These are phyloP conservation scores for Cytospora chrysosperma DNA, from an alignment of 2,329 filamentous ascomycete genomes.

Conservation along the genomic window DNA sequence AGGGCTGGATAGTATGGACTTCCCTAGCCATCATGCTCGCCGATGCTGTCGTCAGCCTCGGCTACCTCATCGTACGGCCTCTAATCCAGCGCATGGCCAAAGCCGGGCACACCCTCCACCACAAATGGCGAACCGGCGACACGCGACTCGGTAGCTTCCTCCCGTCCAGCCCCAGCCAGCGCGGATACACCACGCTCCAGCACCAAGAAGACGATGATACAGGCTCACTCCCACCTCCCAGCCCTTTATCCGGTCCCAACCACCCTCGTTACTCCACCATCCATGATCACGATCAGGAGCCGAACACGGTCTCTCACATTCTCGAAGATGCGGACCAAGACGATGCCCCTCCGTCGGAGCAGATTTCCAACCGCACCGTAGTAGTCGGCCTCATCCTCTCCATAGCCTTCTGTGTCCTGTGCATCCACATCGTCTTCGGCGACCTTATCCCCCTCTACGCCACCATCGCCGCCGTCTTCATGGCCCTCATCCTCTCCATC, in stretches of 20 bases:
- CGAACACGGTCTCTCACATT: slow-evolving; percentile 20
- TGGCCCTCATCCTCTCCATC: slow-evolving; percentile 77
- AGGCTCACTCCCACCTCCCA: slow-evolving; percentile 13
- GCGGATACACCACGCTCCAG: slow-evolving; percentile 28
- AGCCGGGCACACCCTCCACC: slow-evolving; percentile 8
- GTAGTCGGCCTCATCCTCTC: slow-evolving; percentile 74
- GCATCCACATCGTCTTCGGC: slow-evolving; percentile 82
- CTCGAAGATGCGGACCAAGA: slow-evolving; percentile 51
- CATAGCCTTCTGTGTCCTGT: slow-evolving; percentile 73
- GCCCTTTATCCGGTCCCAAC: slow-evolving; percentile 24
- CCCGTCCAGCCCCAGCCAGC: slow-evolving; percentile 9
- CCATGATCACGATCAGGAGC: slow-evolving; percentile 28
- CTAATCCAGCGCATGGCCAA: slow-evolving; percentile 40
- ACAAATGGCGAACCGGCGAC: slow-evolving; percentile 9
- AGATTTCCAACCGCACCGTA: slow-evolving; percentile 71
- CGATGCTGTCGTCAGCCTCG: slow-evolving; percentile 84
- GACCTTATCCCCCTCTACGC: slow-evolving; percentile 75
- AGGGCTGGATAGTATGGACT: slow-evolving; percentile 98
- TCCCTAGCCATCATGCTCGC: slow-evolving; percentile 95
- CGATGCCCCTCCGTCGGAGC: slow-evolving; percentile 81
- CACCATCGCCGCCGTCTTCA: slow-evolving; percentile 74
- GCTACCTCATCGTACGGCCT: slow-evolving; percentile 71
- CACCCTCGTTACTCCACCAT: slow-evolving; percentile 5
- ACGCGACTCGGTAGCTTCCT: slow-evolving; percentile 8
- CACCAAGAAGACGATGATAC: slow-evolving; percentile 19